Conservation (phyloP, 441 rosid species). For the Isatis lusitanica region DNA sequence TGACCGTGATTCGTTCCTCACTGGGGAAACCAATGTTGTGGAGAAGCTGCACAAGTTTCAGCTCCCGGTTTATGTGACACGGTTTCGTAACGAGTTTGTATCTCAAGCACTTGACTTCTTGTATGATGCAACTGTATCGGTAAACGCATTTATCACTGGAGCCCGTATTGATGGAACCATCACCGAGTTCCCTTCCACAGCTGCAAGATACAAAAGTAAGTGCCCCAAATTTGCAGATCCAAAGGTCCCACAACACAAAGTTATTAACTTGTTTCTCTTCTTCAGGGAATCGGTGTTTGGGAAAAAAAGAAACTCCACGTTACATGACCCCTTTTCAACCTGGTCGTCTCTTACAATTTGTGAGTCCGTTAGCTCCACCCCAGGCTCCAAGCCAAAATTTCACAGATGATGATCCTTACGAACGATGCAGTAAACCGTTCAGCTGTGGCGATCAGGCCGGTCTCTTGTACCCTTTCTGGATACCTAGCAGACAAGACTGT, state of each 20-base stretch:
- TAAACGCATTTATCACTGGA: slow-evolving; percentile 43
- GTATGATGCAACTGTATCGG: slow-evolving; percentile 62
- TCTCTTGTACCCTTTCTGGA: neutral
- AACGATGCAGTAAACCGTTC: slow-evolving; percentile 10
- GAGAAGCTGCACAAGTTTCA: slow-evolving; percentile 40
- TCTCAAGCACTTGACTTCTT: slow-evolving; percentile 78
- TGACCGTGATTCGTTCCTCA: slow-evolving; percentile 13
- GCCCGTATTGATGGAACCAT: slow-evolving; percentile 49
- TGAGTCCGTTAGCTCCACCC: slow-evolving; percentile 55
- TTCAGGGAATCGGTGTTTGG: slow-evolving; percentile 64
- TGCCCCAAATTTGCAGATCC: neutral
- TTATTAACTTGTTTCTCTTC: neutral
- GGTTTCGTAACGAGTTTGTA: slow-evolving; percentile 13
- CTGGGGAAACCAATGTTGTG: slow-evolving; percentile 42
- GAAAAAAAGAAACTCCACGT: slow-evolving; percentile 23
- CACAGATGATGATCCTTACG: too few species aligned
- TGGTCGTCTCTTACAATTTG: slow-evolving; percentile 42
- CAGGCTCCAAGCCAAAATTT: slow-evolving; percentile 56
- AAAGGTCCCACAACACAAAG: neutral
- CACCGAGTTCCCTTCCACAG: slow-evolving; percentile 68
- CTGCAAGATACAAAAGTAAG: slow-evolving; percentile 73
- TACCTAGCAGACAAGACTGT: too few species aligned
- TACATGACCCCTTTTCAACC: slow-evolving; percentile 62
- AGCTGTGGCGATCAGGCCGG: neutral
- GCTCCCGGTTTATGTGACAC: slow-evolving; percentile 59